Percentiles rank a stretch among this genome's conserved stretches.
Conservation (phyloP, 805 yeast genomes). For the Scheffersomyces stipitis region DNA sequence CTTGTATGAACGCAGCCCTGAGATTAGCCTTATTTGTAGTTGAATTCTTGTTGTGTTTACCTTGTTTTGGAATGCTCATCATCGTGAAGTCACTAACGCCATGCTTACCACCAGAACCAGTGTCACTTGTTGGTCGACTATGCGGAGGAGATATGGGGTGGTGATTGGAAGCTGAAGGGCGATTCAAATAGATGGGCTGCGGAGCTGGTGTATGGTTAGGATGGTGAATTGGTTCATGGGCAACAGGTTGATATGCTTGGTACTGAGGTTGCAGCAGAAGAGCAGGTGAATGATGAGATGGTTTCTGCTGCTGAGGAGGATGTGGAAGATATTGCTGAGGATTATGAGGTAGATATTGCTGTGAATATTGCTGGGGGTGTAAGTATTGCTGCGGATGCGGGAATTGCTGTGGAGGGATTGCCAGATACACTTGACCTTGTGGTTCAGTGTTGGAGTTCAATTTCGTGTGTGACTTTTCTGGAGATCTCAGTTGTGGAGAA, state of each 20-base stretch:
- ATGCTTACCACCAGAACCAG: conserved; percentile 14
- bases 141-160: neutral
- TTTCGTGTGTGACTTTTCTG: too few relatives aligned
- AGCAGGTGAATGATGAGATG: conserved; percentile 8
- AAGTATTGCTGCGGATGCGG: conserved; percentile 1
- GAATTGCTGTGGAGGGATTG: neutral
- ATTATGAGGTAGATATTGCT: conserved; percentile 18
- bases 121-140: neutral
- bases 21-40: conserved; percentile 54
- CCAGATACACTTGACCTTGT: neutral
- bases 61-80: conserved; percentile 47
- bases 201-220: conserved; percentile 10
- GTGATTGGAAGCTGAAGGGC: conserved; percentile 10
- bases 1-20: conserved; percentile 63
- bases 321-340: conserved; percentile 10
- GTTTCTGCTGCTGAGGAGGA: neutral
- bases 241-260: conserved; percentile 8
- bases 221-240: conserved; percentile 7
- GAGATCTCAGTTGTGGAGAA: too few relatives aligned
- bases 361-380: conserved; percentile 2
- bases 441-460: too few relatives aligned
- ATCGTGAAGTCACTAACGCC: conserved; percentile 44
- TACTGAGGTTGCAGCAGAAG: conserved; percentile 15
- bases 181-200: conserved; percentile 7
- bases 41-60: conserved; percentile 37